Evolutionary conservation across 306 rosid species (phyloP).

Genomic region (Pyrus betulifolia): DNA sequence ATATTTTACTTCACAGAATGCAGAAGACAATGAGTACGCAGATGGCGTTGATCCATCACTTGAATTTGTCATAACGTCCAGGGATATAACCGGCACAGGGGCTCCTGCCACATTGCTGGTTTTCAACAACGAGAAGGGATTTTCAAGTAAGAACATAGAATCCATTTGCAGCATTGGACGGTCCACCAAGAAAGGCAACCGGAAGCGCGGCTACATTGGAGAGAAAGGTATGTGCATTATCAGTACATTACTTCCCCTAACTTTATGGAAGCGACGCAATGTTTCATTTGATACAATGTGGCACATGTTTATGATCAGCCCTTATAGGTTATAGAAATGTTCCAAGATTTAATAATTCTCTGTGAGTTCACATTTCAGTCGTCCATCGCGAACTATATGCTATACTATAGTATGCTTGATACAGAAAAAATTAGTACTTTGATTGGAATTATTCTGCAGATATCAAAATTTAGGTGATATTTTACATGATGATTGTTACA

Average conservation of each 20-base stretch:
- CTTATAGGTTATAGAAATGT: background rate
- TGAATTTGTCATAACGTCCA: constrained; percentile 50
- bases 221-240: constrained; percentile 52
- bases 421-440: background rate
- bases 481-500: background rate
- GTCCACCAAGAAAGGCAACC: constrained; percentile 66
- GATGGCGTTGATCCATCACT: constrained; percentile 41
- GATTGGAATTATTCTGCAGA: background rate
- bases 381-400: too few species aligned
- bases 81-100: constrained; percentile 58
- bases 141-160: constrained; percentile 46
- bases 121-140: constrained; percentile 71
- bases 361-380: background rate
- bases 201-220: constrained; percentile 68
- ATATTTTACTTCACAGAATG: constrained; percentile 34
- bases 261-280: background rate
- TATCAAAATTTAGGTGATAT: background rate
- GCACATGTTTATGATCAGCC: background rate
- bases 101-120: constrained; percentile 54
- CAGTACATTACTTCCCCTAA: background rate
- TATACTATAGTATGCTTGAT: background rate
- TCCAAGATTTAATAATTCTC: background rate
- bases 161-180: constrained; percentile 78
- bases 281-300: background rate
- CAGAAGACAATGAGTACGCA: constrained; percentile 61